Percentiles rank a stretch among this genome's conserved stretches.
Evolutionary conservation across 2,329 filamentous ascomycete species (phyloP).

Genomic region (Capronia coronata): DNA sequence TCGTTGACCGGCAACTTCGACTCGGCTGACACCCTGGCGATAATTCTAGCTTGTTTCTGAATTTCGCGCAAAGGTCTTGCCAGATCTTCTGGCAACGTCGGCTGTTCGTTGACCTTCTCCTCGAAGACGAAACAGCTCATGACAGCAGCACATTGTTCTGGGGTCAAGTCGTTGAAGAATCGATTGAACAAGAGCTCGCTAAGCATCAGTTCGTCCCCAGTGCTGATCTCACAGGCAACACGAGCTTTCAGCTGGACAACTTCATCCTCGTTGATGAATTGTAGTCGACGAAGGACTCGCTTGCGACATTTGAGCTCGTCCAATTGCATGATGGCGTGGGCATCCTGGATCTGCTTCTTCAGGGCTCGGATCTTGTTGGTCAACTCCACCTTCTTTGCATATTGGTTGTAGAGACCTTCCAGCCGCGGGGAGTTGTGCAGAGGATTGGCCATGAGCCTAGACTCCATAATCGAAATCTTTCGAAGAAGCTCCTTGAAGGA

Average conservation of each 20-base stretch:
- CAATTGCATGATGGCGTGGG: constrained; percentile 81
- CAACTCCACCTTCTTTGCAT: constrained; percentile 70
- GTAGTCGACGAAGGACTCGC: constrained; percentile 84
- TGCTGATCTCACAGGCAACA: constrained; percentile 95
- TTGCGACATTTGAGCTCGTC: constrained; percentile 96
- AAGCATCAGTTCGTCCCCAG: constrained; percentile 87
- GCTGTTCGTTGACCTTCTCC: constrained; percentile 76
- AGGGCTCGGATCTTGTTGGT: constrained; percentile 74
- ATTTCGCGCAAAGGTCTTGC: constrained; percentile 81
- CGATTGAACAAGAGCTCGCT: constrained; percentile 92
- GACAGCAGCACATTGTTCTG: constrained; percentile 78
- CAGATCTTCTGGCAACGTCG: constrained; percentile 70
- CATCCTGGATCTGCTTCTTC: constrained; percentile 79
- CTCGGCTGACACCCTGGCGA: constrained; percentile 91
- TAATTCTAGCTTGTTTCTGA: constrained; percentile 73
- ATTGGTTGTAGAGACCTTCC: constrained; percentile 78
- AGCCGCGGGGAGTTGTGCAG: constrained; percentile 85
- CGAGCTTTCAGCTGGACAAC: constrained; percentile 95
- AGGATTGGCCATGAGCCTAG: constrained; percentile 78
- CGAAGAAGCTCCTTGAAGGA: constrained; percentile 83
- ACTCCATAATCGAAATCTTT: constrained; percentile 96
- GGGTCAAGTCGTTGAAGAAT: constrained; percentile 92
- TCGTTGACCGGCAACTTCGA: constrained; percentile 92
- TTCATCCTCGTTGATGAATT: constrained; percentile 91
- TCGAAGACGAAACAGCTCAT: constrained; percentile 96